These are phyloP conservation scores for Cylindrotheca fusiformis DNA, from an alignment of 108 stramenopile species.

Conservation along the genomic window DNA sequence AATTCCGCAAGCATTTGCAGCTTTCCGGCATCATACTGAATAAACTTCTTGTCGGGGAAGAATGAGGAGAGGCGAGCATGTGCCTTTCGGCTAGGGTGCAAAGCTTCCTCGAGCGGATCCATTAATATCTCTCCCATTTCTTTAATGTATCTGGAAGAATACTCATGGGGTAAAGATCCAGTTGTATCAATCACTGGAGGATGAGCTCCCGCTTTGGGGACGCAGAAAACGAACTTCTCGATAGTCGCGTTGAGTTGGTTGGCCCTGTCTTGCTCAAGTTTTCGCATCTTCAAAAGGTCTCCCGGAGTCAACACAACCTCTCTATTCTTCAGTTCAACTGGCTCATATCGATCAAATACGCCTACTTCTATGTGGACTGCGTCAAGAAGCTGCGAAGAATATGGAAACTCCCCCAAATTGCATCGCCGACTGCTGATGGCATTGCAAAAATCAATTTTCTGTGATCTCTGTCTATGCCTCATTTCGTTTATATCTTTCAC, in stretches of 20 bases:
- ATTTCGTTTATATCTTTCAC: conserved; percentile 31
- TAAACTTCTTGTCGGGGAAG: conserved; percentile 93
- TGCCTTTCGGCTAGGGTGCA: conserved; percentile 43
- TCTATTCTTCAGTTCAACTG: conserved; percentile 30
- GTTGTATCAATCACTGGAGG: conserved; percentile 27
- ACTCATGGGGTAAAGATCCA: background rate
- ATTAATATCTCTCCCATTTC: conserved; percentile 23
- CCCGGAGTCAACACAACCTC: conserved; percentile 57
- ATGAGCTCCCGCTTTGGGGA: conserved; percentile 62
- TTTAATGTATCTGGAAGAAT: background rate
- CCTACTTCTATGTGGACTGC: conserved; percentile 40
- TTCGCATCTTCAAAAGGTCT: conserved; percentile 58
- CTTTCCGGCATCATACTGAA: conserved; percentile 97
- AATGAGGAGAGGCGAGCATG: conserved; percentile 60
- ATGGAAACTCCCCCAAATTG: conserved; percentile 41
- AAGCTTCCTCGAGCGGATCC: conserved; percentile 49
- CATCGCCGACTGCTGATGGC: conserved; percentile 57
- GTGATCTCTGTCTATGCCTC: conserved; percentile 23
- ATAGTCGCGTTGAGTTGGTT: conserved; percentile 52
- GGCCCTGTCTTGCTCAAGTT: conserved; percentile 50
- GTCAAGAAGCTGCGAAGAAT: conserved; percentile 30
- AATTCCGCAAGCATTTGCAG: conserved; percentile 91
- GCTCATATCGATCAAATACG: conserved; percentile 27
- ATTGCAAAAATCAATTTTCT: conserved; percentile 37
- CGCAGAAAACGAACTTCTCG: conserved; percentile 78